phyloP scores from a whole-genome alignment of 2,329 filamentous ascomycete genomes.

The Fusarium solani-melongenae region DNA sequence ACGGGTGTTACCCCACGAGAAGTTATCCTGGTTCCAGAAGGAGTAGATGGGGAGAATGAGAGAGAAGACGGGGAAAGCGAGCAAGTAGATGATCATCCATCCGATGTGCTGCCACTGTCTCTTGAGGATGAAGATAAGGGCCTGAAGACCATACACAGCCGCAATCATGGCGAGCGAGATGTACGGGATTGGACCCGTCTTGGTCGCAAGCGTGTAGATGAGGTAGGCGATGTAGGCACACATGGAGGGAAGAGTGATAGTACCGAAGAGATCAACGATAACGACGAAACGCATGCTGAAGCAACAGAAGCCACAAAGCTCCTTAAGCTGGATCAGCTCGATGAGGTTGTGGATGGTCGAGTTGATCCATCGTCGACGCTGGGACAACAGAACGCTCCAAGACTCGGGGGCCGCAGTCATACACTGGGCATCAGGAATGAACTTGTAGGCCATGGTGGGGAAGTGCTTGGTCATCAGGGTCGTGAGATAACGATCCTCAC shows the following conservation, averaged over 20 bases:
- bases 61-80: conserved; percentile 95
- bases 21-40: conserved; percentile 99
- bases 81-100: conserved; percentile 99
- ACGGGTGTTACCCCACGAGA: conserved; percentile 98
- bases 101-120: conserved; percentile 98
- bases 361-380: conserved; percentile 99
- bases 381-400: conserved; percentile 95
- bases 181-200: conserved; percentile 80
- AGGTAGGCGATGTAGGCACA: conserved; percentile 89
- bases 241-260: conserved; percentile 89
- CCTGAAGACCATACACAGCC: conserved; percentile 94
- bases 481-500: conserved; percentile 96
- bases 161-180: conserved; percentile 92
- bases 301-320: conserved; percentile 98
- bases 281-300: conserved; percentile 99
- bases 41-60: conserved; percentile 94
- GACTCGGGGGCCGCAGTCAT: conserved; percentile 93
- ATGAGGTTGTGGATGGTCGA: conserved; percentile 97
- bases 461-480: conserved; percentile 99
- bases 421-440: conserved; percentile 91
- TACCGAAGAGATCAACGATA: conserved; percentile 92
- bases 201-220: conserved; percentile 79
- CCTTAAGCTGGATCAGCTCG: conserved; percentile 88
- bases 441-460: conserved; percentile 95
- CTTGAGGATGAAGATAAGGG: conserved; percentile 95